Evolutionary conservation across 768 basidiomycete species (phyloP).

Genomic region (Russula compacta): DNA sequence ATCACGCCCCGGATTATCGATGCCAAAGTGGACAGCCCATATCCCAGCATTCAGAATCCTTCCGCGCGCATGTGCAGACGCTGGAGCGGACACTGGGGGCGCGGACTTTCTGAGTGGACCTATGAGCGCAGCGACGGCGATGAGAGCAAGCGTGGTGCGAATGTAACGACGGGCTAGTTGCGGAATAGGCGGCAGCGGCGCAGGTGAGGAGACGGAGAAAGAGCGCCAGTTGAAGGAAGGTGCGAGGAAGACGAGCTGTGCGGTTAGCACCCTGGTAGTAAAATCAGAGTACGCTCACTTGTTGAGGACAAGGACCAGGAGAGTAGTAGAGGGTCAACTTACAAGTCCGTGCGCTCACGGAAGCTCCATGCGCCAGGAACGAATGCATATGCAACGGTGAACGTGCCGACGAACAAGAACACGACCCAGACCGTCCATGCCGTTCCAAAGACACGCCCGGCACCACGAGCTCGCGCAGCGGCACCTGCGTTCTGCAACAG

Average conservation of each 20-base stretch:
- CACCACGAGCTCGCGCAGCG: slow-evolving; percentile 26
- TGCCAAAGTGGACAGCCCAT: slow-evolving; percentile 89
- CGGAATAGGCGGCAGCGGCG: slow-evolving; percentile 1
- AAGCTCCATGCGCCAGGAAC: slow-evolving; percentile 72
- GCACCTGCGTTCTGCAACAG: slow-evolving; percentile 42
- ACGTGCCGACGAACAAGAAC: slow-evolving; percentile 59
- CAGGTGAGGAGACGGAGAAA: background rate
- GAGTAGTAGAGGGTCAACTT: slow-evolving; percentile 25
- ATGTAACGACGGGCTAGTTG: slow-evolving; percentile 5
- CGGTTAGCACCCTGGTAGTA: slow-evolving; percentile 39
- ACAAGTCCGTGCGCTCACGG: slow-evolving; percentile 71
- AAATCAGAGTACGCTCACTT: background rate
- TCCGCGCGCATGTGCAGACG: slow-evolving; percentile 51
- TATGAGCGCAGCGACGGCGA: slow-evolving; percentile 17
- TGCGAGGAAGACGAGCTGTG: slow-evolving; percentile 43
- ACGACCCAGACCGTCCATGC: slow-evolving; percentile 55
- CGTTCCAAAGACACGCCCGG: slow-evolving; percentile 42
- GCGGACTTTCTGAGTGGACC: slow-evolving; percentile 12
- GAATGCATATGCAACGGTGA: slow-evolving; percentile 87
- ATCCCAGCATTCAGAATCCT: slow-evolving; percentile 75
- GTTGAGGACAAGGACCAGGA: background rate
- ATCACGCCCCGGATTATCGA: slow-evolving; percentile 64
- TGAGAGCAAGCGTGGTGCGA: slow-evolving; percentile 18
- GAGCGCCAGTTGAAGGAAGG: slow-evolving; percentile 38
- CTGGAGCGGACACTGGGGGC: slow-evolving; percentile 6